Conservation (phyloP, 768 basidiomycete species). For the Hericium coralloides region DNA sequence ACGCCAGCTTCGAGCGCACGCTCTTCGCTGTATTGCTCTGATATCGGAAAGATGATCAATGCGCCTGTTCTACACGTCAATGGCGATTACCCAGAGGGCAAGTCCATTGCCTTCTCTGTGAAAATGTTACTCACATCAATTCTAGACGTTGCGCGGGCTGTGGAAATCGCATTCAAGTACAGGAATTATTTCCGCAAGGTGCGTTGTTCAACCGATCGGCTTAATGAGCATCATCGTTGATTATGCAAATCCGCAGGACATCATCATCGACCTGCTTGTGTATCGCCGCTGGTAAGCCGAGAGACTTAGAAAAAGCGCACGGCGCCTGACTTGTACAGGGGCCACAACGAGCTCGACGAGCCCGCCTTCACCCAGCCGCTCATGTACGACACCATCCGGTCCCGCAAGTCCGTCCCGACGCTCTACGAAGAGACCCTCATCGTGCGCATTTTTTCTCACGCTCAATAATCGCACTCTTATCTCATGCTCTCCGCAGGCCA, state of each 20-base stretch:
- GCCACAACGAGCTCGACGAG: slow-evolving; percentile 86
- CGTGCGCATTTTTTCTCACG: slow-evolving; percentile 32
- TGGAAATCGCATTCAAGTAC: slow-evolving; percentile 85
- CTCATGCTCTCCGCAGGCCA: slow-evolving; percentile 17
- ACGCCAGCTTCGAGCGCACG: slow-evolving; percentile 80
- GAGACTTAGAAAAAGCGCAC: background rate
- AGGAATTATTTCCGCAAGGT: slow-evolving; percentile 79
- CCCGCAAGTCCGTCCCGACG: slow-evolving; percentile 67
- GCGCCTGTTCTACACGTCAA: slow-evolving; percentile 88
- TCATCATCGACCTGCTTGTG: slow-evolving; percentile 83
- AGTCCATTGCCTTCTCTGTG: background rate
- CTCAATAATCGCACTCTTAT: background rate
- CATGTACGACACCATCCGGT: slow-evolving; percentile 86
- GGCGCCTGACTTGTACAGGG: slow-evolving; percentile 29
- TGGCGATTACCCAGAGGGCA: slow-evolving; percentile 83
- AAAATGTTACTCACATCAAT: background rate
- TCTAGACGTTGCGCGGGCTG: slow-evolving; percentile 72
- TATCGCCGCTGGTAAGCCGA: slow-evolving; percentile 67
- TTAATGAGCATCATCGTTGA: no score
- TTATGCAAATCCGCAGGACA: slow-evolving; percentile 37
- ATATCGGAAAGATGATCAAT: slow-evolving; percentile 85
- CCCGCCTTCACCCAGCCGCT: slow-evolving; percentile 81
- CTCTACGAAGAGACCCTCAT: slow-evolving; percentile 75
- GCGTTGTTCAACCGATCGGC: background rate
- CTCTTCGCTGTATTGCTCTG: slow-evolving; percentile 83